Evolutionary conservation across 345 rosid genomes (phyloP).

Genomic region (Populus alba): DNA sequence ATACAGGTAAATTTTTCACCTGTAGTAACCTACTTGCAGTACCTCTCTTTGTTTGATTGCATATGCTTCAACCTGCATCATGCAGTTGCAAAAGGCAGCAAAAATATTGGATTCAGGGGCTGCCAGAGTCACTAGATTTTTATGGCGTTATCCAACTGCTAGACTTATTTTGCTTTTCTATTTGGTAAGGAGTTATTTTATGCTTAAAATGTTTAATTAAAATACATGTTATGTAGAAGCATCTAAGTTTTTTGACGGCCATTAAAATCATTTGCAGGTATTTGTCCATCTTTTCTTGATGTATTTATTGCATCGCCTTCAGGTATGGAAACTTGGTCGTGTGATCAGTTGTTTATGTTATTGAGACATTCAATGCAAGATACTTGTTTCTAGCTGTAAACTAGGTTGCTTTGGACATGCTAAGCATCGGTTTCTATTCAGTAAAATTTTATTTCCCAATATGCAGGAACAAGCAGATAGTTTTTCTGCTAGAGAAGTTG

Average conservation of each 20-base stretch:
- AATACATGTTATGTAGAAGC: neutral
- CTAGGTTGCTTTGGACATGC: neutral
- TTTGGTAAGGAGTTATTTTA: constrained; percentile 51
- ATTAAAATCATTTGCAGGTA: constrained; percentile 51
- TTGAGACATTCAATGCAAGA: neutral
- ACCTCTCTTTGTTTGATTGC: constrained; percentile 8
- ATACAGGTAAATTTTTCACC: constrained; percentile 50
- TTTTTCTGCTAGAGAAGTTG: constrained; percentile 64
- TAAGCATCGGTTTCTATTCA: neutral
- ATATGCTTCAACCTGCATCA: constrained; percentile 15
- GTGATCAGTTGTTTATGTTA: neutral
- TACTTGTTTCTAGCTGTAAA: neutral
- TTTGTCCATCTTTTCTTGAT: constrained; percentile 96
- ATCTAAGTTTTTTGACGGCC: constrained; percentile 14
- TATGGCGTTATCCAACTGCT: constrained; percentile 96
- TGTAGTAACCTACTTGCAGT: neutral
- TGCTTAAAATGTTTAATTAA: neutral
- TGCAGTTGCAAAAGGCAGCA: constrained; percentile 91
- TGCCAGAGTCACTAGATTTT: constrained; percentile 93
- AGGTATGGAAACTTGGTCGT: constrained; percentile 44
- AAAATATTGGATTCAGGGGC: constrained; percentile 88
- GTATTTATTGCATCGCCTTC: constrained; percentile 94
- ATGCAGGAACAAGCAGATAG: constrained; percentile 75
- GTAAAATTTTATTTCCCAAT: neutral
- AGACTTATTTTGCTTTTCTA: constrained; percentile 73